phyloP scores from a whole-genome alignment of 2,329 filamentous ascomycete genomes.

The Fusarium foetens region DNA sequence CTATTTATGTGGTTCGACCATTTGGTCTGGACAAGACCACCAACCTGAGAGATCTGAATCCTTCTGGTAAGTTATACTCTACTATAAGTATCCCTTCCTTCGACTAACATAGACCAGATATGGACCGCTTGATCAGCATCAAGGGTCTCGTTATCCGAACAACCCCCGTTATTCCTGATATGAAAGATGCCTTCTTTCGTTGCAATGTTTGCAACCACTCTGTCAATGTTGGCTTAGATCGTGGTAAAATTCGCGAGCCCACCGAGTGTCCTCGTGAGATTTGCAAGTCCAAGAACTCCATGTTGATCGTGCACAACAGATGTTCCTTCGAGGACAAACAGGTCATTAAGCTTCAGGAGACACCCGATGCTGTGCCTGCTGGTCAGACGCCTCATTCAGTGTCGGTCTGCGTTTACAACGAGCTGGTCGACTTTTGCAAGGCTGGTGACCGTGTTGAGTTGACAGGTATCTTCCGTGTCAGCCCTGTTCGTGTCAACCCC shows the following conservation, averaged over 20 bases:
- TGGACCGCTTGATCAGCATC: constrained; percentile 94
- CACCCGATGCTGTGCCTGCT: constrained; percentile 91
- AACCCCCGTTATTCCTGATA: constrained; percentile 96
- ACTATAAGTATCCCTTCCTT: not conserved
- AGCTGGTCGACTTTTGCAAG: constrained; percentile 97
- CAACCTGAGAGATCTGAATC: constrained; percentile 94
- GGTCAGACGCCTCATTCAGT: constrained; percentile 98
- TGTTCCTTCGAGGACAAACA: constrained; percentile 97
- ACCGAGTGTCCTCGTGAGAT: constrained; percentile 85
- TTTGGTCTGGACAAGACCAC: constrained; percentile 88
- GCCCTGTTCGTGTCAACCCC: constrained; percentile 92
- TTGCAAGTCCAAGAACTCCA: constrained; percentile 89
- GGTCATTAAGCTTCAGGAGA: constrained; percentile 98
- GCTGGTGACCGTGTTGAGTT: constrained; percentile 96
- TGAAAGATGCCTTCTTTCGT: constrained; percentile 98
- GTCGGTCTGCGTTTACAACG: constrained; percentile 94
- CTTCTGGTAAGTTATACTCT: constrained; percentile 67
- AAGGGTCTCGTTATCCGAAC: constrained; percentile 97
- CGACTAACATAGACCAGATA: constrained; percentile 65
- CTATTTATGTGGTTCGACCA: constrained; percentile 85
- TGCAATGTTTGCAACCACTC: constrained; percentile 94
- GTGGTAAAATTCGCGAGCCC: constrained; percentile 95
- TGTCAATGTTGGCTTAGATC: constrained; percentile 89
- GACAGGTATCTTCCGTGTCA: constrained; percentile 96
- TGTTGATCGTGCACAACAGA: constrained; percentile 98